Base-by-base conservation (phyloP, 208 protist species). In the Giardia duodenalis region DNA sequence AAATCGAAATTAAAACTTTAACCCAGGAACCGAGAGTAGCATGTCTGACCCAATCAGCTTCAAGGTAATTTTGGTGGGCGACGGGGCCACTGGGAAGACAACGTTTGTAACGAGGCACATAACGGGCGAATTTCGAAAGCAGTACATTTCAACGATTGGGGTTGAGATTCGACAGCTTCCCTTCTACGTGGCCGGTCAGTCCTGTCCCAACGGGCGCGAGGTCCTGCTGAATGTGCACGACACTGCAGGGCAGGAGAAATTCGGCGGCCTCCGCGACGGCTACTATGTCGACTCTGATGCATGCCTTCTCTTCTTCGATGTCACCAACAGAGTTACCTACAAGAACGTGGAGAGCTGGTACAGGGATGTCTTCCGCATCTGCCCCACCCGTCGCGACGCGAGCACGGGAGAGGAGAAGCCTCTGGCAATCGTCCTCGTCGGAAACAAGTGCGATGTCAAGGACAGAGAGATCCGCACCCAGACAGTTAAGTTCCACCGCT, bases 291-390 rank as follows among this genome's bases (percentile, higher is more conserved):
- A 92, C 30, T 47, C 57, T 2, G 0, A 93, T 19, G 86, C 76
- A 93, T 99, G 98, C 88, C 99, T 99, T 95, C 99, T 99, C 94
- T 99, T 99, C 98, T 99, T 99, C 94, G 99, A 99, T 94, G 98
- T 99, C 46, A 99, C 99, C 57, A 98, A 98, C 87, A 97, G 98
- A 93, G 96, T 98, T 47, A 99, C 99, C 47, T 99, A 99, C 97
- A 99, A 99, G 96, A 99, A 99, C 95, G 98, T 99, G 67, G 97
- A 98, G 67, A 99, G 98, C 96, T 99, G 99, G 99, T 97, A 99
- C 95, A 95, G 97, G 92, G 98, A 99, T 96, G 47, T 97, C n/a
- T 97, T 99, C 92, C 96, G 96, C 0, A 97, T 98, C 87, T 98
- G 99, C 91, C 98, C 99, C 94, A 76, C 57, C 10, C 57, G 57